Conservation (phyloP, 1,139 yeast species). For the Maudiozyma humilis region DNA sequence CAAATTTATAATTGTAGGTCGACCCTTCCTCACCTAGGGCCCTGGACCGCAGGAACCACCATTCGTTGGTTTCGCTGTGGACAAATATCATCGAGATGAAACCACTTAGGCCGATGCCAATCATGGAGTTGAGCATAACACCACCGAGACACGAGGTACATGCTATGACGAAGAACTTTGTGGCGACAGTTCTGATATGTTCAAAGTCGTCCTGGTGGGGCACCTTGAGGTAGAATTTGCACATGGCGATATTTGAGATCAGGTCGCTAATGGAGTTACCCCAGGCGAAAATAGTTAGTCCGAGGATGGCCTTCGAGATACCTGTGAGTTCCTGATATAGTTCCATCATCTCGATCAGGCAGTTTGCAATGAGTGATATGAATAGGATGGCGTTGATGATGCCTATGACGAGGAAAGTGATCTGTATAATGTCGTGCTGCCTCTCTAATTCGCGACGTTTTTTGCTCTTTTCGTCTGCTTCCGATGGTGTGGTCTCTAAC, state of each 20-base stretch:
- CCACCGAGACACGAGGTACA: slow-evolving; percentile 32
- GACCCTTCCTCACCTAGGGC: slow-evolving; percentile 13
- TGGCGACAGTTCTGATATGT: slow-evolving; percentile 17
- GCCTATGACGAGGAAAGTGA: slow-evolving; percentile 39
- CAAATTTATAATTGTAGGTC: slow-evolving; percentile 18
- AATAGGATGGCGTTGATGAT: slow-evolving; percentile 77
- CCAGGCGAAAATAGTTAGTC: slow-evolving; percentile 81
- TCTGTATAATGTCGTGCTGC: slow-evolving; percentile 11
- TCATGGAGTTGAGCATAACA: slow-evolving; percentile 29
- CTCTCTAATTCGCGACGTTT: slow-evolving; percentile 17
- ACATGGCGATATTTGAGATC: slow-evolving; percentile 66
- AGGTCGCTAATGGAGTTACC: slow-evolving; percentile 97
- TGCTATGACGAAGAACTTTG: slow-evolving; percentile 30
- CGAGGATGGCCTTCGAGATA: slow-evolving; percentile 69
- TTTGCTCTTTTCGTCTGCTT: slow-evolving; percentile 13
- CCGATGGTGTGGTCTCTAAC: slow-evolving; percentile 7
- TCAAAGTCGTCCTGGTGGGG: slow-evolving; percentile 17
- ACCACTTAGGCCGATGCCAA: slow-evolving; percentile 32
- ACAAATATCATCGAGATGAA: slow-evolving; percentile 27
- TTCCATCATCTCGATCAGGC: slow-evolving; percentile 46
- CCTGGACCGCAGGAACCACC: slow-evolving; percentile 24
- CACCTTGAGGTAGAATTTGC: slow-evolving; percentile 26
- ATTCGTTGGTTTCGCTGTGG: slow-evolving; percentile 13
- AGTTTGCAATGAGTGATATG: slow-evolving; percentile 51
- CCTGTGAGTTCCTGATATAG: slow-evolving; percentile 32